Base-by-base conservation (phyloP, 148 eudicot genomes). In the Simmondsia chinensis region DNA sequence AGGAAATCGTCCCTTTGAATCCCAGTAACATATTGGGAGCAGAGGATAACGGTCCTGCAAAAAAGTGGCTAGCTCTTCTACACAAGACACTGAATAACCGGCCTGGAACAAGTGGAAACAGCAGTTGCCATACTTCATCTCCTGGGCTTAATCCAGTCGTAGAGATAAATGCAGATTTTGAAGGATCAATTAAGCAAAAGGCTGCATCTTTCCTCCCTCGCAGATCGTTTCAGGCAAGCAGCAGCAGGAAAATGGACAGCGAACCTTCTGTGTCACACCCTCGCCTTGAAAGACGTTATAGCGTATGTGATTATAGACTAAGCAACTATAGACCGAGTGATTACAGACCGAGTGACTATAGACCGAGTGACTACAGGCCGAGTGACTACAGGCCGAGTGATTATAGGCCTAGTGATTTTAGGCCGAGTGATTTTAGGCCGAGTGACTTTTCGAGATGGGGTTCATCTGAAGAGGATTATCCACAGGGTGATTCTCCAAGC, bases 31-130 rank as follows among this genome's bases (percentile, higher is more conserved):
- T 89, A 32, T 75, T 91, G 15, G 97, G 78, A 4, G 76, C 94
- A 9, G 97, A 91, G 59, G 94, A 91, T 48, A 82, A 85, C 33
- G 95, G 97, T 20, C 97, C 97, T 5, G 95, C 97, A 8, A 82
- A 85, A 36, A 85, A 76, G 57, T 91, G 97, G 97, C 53, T 76
- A 19, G 12, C 73, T 26, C 59, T 91, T 10, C 74, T 91, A 20
- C 65, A 74, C 31, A 76, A 77, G 59, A 79, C 95, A 14, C 68
- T 91, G 16, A 85, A 91, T 59, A 85, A 78, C 48, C 75, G 76
- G 6, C 93, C 97, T 47, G 97, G 97, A 42, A 76, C 78, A 2
- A 62, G 75, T 52, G 80, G 84, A 24, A 67, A 73, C 32, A 54
- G 75, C 36, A 91, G 74, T 11, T 73, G 75, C 57, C 75, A 72